Percentiles rank a stretch among this genome's conserved stretches.
phyloP scores from a whole-genome alignment of 768 basidiomycete species.

The Rhodotorula taiwanensis region DNA sequence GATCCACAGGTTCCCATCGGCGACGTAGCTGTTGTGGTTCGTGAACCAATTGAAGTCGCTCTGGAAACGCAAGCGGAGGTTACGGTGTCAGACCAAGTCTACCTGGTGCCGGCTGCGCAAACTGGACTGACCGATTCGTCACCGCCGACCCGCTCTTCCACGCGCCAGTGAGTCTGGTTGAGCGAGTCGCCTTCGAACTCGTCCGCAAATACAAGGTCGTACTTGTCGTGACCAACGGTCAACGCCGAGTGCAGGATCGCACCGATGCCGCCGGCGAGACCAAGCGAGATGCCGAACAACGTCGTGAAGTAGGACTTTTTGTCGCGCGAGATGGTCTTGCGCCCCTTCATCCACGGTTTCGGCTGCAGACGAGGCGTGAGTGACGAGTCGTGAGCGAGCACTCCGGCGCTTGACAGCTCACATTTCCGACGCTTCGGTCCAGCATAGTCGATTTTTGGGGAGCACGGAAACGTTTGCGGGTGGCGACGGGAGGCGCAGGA shows the following conservation, averaged over 20 bases:
- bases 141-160: slow-evolving; percentile 2
- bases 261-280: not conserved
- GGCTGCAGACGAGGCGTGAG: not conserved
- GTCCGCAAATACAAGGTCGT: slow-evolving; percentile 66
- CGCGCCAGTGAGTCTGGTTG: not conserved
- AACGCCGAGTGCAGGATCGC: not conserved
- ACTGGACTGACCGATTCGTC: slow-evolving; percentile 12
- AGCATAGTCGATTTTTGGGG: slow-evolving; percentile 10
- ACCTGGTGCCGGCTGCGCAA: no score
- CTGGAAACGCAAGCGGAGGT: not conserved
- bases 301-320: slow-evolving; percentile 25
- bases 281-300: slow-evolving; percentile 20
- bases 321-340: slow-evolving; percentile 25
- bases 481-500: not conserved
- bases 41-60: slow-evolving; percentile 27
- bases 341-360: slow-evolving; percentile 35
- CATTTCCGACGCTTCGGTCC: slow-evolving; percentile 14
- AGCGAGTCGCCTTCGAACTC: slow-evolving; percentile 51
- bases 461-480: slow-evolving; percentile 22
- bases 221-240: slow-evolving; percentile 9
- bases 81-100: not conserved
- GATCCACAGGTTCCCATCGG: slow-evolving; percentile 24
- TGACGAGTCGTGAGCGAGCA: no score
- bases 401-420: no score
- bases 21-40: slow-evolving; percentile 26